Percentiles rank a stretch among this genome's conserved stretches.
Conservation (phyloP, 495 filamentous ascomycete genomes). For the Aspergillus incahuasiensis region DNA sequence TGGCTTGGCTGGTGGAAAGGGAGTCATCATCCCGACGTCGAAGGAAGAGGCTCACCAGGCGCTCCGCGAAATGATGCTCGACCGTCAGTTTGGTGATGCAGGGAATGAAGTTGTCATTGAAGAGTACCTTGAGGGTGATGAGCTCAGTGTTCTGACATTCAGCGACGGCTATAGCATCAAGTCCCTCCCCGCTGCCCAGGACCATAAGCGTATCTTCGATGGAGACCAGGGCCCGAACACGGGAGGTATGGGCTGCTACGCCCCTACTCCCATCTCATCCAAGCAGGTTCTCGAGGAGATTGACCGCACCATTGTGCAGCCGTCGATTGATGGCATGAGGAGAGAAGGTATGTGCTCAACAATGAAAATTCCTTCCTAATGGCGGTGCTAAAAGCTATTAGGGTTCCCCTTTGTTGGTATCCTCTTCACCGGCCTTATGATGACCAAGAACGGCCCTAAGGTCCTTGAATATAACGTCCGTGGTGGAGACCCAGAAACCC, state of each 20-base stretch:
- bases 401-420: conserved; percentile 75
- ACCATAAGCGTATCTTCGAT: conserved; percentile 92
- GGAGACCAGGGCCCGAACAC: conserved; percentile 92
- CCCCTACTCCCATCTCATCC: conserved; percentile 78
- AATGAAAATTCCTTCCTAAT: not conserved
- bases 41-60: conserved; percentile 79
- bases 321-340: conserved; percentile 85
- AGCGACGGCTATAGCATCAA: conserved; percentile 82
- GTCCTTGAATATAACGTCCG: conserved; percentile 95
- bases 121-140: conserved; percentile 87
- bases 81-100: conserved; percentile 80
- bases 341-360: conserved; percentile 50
- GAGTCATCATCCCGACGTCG: conserved; percentile 76
- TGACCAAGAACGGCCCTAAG: conserved; percentile 81
- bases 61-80: conserved; percentile 84
- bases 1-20: conserved; percentile 86
- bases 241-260: conserved; percentile 97
- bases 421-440: conserved; percentile 95
- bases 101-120: conserved; percentile 95
- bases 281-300: conserved; percentile 69
- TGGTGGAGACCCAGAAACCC: conserved; percentile 94
- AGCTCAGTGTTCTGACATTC: conserved; percentile 87
- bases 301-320: conserved; percentile 77
- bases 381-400: conserved; percentile 2
- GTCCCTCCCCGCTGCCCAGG: conserved; percentile 87